Base-by-base conservation (phyloP, 1,284 basidiomycete genomes). In the Neonothopanus nambi region DNA sequence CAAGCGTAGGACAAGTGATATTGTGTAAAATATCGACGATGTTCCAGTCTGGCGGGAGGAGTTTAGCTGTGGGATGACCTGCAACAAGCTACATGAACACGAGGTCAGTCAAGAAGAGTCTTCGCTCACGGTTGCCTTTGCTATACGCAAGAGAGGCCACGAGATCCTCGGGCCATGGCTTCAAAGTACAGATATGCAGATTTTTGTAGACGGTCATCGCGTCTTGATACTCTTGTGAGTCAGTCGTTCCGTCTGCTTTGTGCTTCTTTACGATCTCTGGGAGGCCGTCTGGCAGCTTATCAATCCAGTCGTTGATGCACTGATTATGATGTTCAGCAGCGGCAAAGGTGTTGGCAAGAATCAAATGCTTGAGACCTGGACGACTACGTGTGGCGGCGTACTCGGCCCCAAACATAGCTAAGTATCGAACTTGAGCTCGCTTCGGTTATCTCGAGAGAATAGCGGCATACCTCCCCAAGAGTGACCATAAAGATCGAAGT, bases 381-480 rank as follows among this genome's bases (percentile, higher is more conserved):
- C 76, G 78, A 13, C 70, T 68, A 13, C 58, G 56, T 7, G 61
- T 61, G 1, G 72, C 60, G 12, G 18, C 47, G 18, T 17, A 48
- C 17, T 48, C 47, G 15, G 30, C 21, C 3, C 60, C 76, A 3
- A 81, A n/a, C n/a, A n/a, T n/a, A n/a, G n/a, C n/a, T 15, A 44
- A 41, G 11, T 21, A 21, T 24, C 9, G 12, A 23, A 15, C 33
- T 18, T 12, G 20, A 9, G 28, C 33, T 13, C n/a, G 3, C 17
- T 26, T 7, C 24, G 12, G 15, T 30, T 17, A 45, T 15, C n/a
- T n/a, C n/a, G n/a, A n/a, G n/a, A n/a, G n/a, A n/a, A n/a, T n/a
- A n/a, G n/a, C n/a, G n/a, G 68, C 71, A 79, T 77, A 2, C 76
- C 77, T 17, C 78, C 78, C 79, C 79, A 80, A 8, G 77, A 79